Conservation (phyloP, 768 basidiomycete species). For the Russula vinacea region DNA sequence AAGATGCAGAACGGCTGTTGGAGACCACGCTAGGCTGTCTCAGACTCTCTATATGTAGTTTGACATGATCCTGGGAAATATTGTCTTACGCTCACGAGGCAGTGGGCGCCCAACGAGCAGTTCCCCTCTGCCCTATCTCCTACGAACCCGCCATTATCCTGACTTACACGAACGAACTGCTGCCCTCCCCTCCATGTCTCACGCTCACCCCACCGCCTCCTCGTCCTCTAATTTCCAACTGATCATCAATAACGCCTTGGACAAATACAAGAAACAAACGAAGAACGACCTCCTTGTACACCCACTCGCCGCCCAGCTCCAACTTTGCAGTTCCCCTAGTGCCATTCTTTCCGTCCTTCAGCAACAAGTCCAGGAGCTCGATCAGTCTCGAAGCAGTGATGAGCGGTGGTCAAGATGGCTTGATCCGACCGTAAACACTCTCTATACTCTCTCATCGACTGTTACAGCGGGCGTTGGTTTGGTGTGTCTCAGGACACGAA, state of each 20-base stretch:
- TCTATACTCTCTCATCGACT: background rate
- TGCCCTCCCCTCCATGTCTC: background rate
- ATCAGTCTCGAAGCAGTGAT: background rate
- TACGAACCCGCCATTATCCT: background rate
- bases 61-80: no score
- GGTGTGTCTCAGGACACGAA: background rate
- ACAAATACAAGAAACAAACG: background rate
- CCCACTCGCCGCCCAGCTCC: background rate
- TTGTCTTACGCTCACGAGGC: background rate
- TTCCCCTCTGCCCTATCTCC: background rate
- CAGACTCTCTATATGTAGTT: no score
- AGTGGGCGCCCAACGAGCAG: background rate
- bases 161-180: background rate
- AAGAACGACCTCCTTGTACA: background rate
- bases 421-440: background rate
- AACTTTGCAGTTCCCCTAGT: background rate
- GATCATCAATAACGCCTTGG: background rate
- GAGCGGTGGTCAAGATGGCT: background rate
- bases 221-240: background rate
- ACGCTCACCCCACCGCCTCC: background rate
- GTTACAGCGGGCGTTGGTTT: background rate
- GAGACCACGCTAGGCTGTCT: no score
- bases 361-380: background rate
- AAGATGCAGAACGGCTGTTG: no score
- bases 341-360: background rate